Evolutionary conservation across 192 early-diverging fungal species (phyloP).

Genomic region (Piromyces finnis): DNA sequence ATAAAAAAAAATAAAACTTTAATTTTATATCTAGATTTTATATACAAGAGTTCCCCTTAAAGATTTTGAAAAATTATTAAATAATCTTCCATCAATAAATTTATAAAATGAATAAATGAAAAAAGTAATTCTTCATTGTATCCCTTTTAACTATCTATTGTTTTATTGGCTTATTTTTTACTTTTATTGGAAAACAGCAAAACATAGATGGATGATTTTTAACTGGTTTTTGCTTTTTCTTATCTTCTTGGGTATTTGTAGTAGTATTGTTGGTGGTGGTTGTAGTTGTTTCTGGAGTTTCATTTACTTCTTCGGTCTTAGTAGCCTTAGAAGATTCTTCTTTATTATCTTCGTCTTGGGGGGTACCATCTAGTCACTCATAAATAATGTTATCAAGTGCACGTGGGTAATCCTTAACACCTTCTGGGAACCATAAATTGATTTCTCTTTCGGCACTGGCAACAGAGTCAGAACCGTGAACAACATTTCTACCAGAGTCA

Average conservation of each 20-base stretch:
- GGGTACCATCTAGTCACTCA: conserved; percentile 20
- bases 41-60: no score
- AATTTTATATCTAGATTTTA: no score
- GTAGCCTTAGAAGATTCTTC: not conserved
- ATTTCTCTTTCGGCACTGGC: conserved; percentile 81
- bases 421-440: conserved; percentile 62
- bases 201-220: not conserved
- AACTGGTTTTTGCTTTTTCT: not conserved
- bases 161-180: not conserved
- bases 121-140: no score
- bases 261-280: no score
- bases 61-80: no score
- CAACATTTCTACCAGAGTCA: conserved; percentile 66
- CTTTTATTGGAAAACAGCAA: not conserved
- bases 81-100: no score
- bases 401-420: conserved; percentile 38
- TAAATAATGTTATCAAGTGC: conserved; percentile 49
- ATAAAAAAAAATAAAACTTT: no score
- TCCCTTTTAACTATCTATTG: not conserved
- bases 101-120: no score
- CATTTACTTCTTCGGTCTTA: not conserved
- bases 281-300: no score
- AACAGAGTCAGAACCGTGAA: conserved; percentile 81
- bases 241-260: not conserved
- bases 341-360: not conserved